Conservation (phyloP, 2,329 filamentous ascomycete species). For the Mycosphaerella sp. region DNA sequence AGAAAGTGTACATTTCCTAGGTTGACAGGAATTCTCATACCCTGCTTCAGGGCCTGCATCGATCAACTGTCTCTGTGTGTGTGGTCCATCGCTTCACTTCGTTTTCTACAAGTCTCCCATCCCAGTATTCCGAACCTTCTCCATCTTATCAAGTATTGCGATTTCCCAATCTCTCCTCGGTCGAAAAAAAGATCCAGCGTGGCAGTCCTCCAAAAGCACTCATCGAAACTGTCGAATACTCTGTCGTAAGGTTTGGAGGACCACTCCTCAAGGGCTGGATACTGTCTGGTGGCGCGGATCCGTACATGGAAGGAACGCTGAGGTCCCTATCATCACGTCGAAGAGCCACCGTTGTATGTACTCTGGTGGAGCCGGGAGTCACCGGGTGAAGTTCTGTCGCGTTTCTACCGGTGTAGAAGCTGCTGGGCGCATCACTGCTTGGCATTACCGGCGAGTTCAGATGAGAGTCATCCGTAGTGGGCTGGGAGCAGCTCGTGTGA, state of each 20-base stretch:
- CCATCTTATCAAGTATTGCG: too few species aligned
- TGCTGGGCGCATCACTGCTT: too few species aligned
- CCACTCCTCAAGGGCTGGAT: neutral
- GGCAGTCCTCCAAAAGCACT: neutral
- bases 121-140: neutral
- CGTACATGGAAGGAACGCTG: slow-evolving; percentile 5
- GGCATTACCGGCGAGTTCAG: too few species aligned
- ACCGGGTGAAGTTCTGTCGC: too few species aligned
- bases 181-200: neutral
- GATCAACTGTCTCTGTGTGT: too few species aligned
- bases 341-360: too few species aligned
- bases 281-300: slow-evolving; percentile 3
- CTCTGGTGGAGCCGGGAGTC: too few species aligned
- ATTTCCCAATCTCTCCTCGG: neutral
- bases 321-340: neutral
- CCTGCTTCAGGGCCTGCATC: slow-evolving; percentile 1
- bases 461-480: too few species aligned
- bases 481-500: too few species aligned
- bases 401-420: too few species aligned
- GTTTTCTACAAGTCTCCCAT: neutral
- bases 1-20: slow-evolving; percentile 87
- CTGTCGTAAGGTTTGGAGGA: slow-evolving; percentile 5
- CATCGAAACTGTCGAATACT: slow-evolving; percentile 3
- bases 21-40: neutral
- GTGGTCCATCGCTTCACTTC: neutral